phyloP scores from a whole-genome alignment of 164 flowering plant genomes.

The Nymphaea colorata region DNA sequence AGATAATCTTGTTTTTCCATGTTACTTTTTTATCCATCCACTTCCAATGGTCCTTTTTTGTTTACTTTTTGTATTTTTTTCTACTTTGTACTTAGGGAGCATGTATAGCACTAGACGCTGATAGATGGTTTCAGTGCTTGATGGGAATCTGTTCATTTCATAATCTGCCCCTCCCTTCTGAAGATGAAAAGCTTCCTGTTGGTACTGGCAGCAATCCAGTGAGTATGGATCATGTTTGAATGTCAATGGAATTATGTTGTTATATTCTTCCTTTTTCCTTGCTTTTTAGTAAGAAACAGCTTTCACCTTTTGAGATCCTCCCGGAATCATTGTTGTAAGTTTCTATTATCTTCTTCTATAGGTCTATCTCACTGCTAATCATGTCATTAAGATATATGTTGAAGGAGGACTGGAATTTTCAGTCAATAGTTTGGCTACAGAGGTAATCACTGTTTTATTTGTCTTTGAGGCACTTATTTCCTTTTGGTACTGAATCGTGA shows the following conservation, averaged over 20 bases:
- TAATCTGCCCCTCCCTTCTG: conserved; percentile 46
- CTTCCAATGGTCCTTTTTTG: too few relatives aligned
- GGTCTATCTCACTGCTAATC: conserved; percentile 65
- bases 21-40: too few relatives aligned
- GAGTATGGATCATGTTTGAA: conserved; percentile 17
- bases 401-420: conserved; percentile 83
- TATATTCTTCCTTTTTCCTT: too few relatives aligned
- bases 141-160: conserved; percentile 50
- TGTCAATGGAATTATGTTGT: too few relatives aligned
- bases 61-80: too few relatives aligned
- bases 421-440: conserved; percentile 65
- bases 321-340: too few relatives aligned
- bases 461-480: too few relatives aligned
- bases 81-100: conserved; percentile 58
- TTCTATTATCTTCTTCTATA: conserved; percentile 11
- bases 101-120: conserved; percentile 68
- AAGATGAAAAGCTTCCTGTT: conserved; percentile 77
- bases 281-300: too few relatives aligned
- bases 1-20: too few relatives aligned
- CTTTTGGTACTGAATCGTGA: too few relatives aligned
- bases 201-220: conserved; percentile 99
- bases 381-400: conserved; percentile 67
- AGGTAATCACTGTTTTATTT: conserved; percentile 30
- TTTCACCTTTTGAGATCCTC: too few relatives aligned
- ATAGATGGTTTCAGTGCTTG: conserved; percentile 51